phyloP scores from a whole-genome alignment of 2,329 filamentous ascomycete species.

The Clarireedia paspali region DNA sequence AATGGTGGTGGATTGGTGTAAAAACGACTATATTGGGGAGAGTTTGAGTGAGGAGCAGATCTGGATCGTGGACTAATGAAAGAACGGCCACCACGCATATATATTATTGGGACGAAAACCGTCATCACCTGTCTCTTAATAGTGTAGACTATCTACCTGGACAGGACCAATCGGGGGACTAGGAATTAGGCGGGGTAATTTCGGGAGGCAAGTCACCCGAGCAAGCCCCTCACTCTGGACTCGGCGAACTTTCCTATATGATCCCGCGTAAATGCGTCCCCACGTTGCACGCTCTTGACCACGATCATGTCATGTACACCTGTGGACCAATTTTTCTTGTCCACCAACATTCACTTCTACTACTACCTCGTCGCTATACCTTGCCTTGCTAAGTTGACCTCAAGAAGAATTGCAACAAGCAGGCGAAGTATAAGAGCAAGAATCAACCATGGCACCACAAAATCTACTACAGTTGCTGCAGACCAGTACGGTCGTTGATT shows the following conservation, averaged over 20 bases:
- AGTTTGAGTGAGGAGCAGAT: constrained; percentile 2
- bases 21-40: constrained; percentile 7
- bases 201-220: no score
- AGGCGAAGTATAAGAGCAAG: background rate
- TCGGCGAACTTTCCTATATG: no score
- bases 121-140: no score
- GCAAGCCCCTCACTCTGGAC: no score
- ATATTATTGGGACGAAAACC: no score
- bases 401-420: background rate
- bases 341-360: no score
- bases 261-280: background rate
- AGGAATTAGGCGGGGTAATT: no score
- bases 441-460: constrained; percentile 12
- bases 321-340: no score
- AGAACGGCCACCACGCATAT: background rate
- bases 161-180: no score
- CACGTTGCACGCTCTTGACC: background rate
- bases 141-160: no score
- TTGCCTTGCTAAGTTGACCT: background rate
- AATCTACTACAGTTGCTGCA: constrained; percentile 37
- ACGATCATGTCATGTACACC: background rate
- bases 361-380: no score
- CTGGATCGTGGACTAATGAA: constrained; percentile 8
- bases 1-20: constrained; percentile 2
- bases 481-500: constrained; percentile 39